Base-by-base conservation (phyloP, 225 moss, liverwort and hornwort genomes). In the Ulota crispa region DNA sequence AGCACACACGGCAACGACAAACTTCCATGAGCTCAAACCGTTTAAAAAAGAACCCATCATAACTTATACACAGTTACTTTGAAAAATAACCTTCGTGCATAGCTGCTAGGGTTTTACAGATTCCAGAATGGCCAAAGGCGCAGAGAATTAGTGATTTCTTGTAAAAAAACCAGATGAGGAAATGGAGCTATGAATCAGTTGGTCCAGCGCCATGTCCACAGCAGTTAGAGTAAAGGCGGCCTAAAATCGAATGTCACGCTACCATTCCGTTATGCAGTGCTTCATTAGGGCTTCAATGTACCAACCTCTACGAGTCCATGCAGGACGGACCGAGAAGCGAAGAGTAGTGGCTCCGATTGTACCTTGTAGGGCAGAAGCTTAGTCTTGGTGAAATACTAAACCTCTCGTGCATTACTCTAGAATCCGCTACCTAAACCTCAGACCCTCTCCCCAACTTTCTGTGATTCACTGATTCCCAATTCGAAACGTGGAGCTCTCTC, bases 1-100 rank as follows among this genome's bases (percentile, higher is more conserved):
- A 39, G 52, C 43, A 43, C 63, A 83, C 72, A 16, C 59, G 47
- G 59, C 84, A 79, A 68, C 66, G 57, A 73, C 59, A 31, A 31
- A 31, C 62, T 70, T 53, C 28, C 60, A 52, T 39, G 37, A 32
- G 55, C 72, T 34, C 67, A 67, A n/a, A 10, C 9, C 37, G n/a
- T 3, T 82, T 64, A 5, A 32, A 60, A 53, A 3, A 50, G 5
- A 76, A 76, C 41, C 59, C 81, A 81, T 67, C 78, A 73, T 41
- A 9, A 16, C 47, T n/a, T n/a, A n/a, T n/a, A n/a, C 70, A 54
- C 54, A 63, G 39, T 26, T 9, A 64, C 59, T 76, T 43, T 1
- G n/a, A 2, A 66, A 31, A 23, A 13, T 6, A 69, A 19, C 23
- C 19, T 72, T 39, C 67, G 18, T 19, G 42, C 23, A 8, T 7